These are phyloP conservation scores for Sporobolomyces pararoseus DNA, from an alignment of 768 basidiomycete genomes.

Conservation along the genomic window DNA sequence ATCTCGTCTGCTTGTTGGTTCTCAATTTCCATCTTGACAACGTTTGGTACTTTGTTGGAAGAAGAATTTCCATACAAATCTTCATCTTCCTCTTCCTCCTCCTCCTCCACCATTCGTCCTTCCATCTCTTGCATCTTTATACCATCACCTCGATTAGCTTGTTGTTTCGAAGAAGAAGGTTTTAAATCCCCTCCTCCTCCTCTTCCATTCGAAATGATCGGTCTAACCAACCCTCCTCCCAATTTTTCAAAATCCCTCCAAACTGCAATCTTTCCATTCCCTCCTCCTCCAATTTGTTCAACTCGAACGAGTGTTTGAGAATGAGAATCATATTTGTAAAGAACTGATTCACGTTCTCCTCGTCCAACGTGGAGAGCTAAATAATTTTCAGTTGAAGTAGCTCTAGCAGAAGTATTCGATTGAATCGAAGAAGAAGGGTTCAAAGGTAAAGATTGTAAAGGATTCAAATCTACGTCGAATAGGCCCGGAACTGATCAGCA, in stretches of 20 bases:
- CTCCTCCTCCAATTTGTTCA: background rate
- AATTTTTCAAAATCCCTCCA: background rate
- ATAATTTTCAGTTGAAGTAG: background rate
- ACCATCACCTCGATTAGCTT: no score
- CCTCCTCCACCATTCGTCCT: background rate
- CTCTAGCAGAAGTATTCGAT: background rate
- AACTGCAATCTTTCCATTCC: background rate
- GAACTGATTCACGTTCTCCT: background rate
- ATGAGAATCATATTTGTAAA: background rate
- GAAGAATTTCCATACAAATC: slow-evolving; percentile 25
- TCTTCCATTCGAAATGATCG: background rate
- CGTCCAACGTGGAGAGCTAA: slow-evolving; percentile 2
- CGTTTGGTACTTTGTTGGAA: background rate
- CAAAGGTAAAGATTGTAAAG: background rate
- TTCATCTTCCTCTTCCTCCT: slow-evolving; percentile 20
- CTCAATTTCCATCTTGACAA: background rate
- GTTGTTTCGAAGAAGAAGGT: no score
- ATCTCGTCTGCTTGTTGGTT: background rate
- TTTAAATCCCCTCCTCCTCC: no score
- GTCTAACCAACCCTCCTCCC: background rate
- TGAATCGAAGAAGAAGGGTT: background rate
- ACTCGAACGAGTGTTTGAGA: background rate
- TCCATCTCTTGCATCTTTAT: no score
- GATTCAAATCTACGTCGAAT: slow-evolving; percentile 3
- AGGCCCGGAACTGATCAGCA: background rate